Evolutionary conservation across 2,329 filamentous ascomycete species (phyloP).

Genomic region (Exophiala dermatitidis): DNA sequence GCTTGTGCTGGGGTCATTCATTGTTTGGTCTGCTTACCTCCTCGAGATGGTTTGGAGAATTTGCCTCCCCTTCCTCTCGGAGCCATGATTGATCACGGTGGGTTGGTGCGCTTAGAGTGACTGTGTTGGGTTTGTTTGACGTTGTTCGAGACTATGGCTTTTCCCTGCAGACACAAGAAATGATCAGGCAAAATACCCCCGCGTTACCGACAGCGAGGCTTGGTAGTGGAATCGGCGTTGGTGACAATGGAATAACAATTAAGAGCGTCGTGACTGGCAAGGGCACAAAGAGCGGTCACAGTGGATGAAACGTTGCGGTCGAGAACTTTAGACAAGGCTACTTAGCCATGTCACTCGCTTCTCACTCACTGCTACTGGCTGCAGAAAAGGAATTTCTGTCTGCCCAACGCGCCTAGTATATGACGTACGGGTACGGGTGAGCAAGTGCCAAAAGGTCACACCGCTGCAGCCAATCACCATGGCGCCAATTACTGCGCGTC

Average conservation of each 20-base stretch:
- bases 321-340: no score
- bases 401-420: not conserved
- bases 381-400: not conserved
- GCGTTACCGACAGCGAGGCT: no score
- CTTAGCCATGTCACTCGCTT: not conserved
- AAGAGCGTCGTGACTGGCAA: no score
- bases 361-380: not conserved
- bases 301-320: no score
- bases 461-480: not conserved
- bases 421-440: not conserved
- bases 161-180: no score
- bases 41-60: constrained; percentile 86
- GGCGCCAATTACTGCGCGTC: not conserved
- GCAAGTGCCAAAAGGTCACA: not conserved
- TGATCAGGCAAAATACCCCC: no score
- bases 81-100: constrained; percentile 32
- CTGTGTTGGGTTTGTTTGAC: not conserved
- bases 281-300: no score
- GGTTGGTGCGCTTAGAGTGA: not conserved
- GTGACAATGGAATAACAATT: no score
- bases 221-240: no score
- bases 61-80: constrained; percentile 77
- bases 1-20: no score
- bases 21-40: constrained; percentile 52
- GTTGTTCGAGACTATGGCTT: no score